phyloP scores from a whole-genome alignment of 192 early-diverging fungal genomes.

The Backusella tuberculispora region DNA sequence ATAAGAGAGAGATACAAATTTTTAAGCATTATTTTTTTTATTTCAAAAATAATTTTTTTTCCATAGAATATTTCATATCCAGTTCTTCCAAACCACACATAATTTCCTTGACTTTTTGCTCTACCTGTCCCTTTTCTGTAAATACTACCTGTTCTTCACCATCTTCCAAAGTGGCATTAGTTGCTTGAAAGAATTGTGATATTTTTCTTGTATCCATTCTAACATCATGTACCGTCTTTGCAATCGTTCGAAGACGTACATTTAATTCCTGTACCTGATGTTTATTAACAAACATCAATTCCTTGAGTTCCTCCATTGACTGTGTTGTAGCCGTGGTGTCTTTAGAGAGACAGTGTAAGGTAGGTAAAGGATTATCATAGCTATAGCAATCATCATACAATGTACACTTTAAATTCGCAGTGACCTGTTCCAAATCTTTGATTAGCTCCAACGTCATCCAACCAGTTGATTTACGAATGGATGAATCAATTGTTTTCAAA shows the following conservation, averaged over 20 bases:
- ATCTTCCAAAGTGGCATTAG: not conserved
- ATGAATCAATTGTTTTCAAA: slow-evolving; percentile 23
- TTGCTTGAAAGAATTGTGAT: slow-evolving; percentile 16
- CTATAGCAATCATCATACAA: slow-evolving; percentile 1
- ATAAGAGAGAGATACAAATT: no score
- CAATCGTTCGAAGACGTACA: slow-evolving; percentile 16
- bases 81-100: slow-evolving; percentile 34
- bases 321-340: slow-evolving; percentile 25
- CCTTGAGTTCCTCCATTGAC: slow-evolving; percentile 33
- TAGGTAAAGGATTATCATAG: slow-evolving; percentile 22
- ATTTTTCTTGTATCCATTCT: slow-evolving; percentile 21
- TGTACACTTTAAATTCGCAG: not conserved
- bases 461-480: slow-evolving; percentile 17
- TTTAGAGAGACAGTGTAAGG: not conserved
- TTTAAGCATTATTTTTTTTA: no score
- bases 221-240: slow-evolving; percentile 36
- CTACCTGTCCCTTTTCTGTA: slow-evolving; percentile 3
- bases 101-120: slow-evolving; percentile 35
- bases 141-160: not conserved
- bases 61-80: slow-evolving; percentile 8
- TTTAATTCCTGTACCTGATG: slow-evolving; percentile 31
- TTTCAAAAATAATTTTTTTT: slow-evolving; percentile 20
- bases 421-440: slow-evolving; percentile 13
- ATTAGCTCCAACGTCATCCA: slow-evolving; percentile 26
- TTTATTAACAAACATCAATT: slow-evolving; percentile 39